phyloP scores from a whole-genome alignment of 345 rosid genomes.

The Orychophragmus violaceus region DNA sequence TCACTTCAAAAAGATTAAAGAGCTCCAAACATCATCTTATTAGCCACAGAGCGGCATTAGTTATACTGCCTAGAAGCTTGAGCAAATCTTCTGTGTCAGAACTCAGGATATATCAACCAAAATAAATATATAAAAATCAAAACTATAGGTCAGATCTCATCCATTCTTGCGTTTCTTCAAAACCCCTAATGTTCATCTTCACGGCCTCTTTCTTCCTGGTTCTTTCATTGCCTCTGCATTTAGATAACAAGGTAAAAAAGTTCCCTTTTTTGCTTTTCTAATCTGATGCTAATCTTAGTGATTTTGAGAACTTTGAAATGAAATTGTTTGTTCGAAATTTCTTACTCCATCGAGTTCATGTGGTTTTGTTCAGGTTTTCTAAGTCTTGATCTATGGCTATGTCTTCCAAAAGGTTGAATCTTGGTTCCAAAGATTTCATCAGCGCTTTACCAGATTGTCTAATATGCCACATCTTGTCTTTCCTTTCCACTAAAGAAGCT shows the following conservation, averaged over 20 bases:
- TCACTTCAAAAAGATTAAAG: background rate
- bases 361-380: background rate
- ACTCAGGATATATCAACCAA: background rate
- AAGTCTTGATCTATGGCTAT: background rate
- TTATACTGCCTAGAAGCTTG: background rate
- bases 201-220: too few species aligned
- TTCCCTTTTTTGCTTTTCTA: too few species aligned
- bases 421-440: background rate
- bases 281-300: background rate
- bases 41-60: background rate
- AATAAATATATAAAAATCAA: background rate
- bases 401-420: background rate
- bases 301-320: background rate
- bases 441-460: background rate
- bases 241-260: background rate
- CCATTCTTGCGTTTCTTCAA: too few species aligned
- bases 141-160: too few species aligned
- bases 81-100: background rate
- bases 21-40: background rate
- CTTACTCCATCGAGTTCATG: background rate
- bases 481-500: constrained; percentile 1
- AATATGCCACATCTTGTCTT: background rate
- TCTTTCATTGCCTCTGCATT: too few species aligned
- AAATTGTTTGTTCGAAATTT: background rate
- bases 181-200: too few species aligned